A percentile compares a stretch with the other conserved stretches of the same genome.
phyloP scores from a whole-genome alignment of 148 eudicot genomes.

The Dysphania ambrosioides region DNA sequence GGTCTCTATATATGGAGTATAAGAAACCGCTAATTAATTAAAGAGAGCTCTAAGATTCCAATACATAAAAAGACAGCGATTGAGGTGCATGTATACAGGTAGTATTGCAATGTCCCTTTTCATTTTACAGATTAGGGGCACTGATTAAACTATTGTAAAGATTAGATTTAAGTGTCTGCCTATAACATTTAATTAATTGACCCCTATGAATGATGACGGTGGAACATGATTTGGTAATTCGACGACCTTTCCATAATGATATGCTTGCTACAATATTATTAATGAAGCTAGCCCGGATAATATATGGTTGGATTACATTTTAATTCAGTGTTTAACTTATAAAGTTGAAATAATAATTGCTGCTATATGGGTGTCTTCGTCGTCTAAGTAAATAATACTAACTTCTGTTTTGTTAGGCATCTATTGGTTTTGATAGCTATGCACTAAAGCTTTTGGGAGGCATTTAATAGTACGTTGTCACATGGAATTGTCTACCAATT shows the following conservation, averaged over 20 bases:
- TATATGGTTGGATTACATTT: neutral
- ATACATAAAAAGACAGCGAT: conserved; percentile 31
- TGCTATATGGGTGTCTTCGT: neutral
- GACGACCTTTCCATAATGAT: neutral
- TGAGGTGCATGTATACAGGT: conserved; percentile 46
- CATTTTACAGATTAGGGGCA: conserved; percentile 31
- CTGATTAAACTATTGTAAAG: conserved; percentile 7
- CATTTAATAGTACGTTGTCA: conserved; percentile 1
- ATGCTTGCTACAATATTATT: neutral
- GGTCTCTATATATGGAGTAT: neutral
- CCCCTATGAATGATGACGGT: conserved; percentile 19
- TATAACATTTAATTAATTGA: neutral
- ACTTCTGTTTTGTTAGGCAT: conserved; percentile 1
- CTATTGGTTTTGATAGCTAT: neutral
- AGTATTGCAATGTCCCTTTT: conserved; percentile 23
- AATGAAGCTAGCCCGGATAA: neutral
- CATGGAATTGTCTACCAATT: conserved; percentile 2
- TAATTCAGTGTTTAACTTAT: neutral
- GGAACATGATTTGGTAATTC: conserved; percentile 18
- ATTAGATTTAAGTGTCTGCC: neutral
- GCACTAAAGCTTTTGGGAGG: conserved; percentile 3
- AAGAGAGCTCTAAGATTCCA: conserved; percentile 27
- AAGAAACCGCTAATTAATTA: conserved; percentile 3
- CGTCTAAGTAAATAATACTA: neutral
- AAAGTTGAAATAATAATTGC: neutral